A percentile compares a stretch with the other conserved stretches of the same genome.
Conservation (phyloP, 2,329 filamentous ascomycete species). For the Venturia nashicola region DNA sequence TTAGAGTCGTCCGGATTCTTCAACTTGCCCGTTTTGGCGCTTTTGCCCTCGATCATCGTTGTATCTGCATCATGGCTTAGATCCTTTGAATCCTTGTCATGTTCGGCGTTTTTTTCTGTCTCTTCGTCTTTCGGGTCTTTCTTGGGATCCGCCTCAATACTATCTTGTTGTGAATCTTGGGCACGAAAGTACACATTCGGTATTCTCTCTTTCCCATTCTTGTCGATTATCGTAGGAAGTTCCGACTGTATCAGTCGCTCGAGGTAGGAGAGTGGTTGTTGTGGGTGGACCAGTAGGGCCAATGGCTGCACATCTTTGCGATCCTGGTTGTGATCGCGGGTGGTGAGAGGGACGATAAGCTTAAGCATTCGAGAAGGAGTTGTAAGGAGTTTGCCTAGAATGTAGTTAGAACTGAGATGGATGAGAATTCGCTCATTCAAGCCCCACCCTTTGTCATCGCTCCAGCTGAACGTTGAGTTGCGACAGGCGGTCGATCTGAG, state of each 20-base stretch:
- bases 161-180: conserved; percentile 56
- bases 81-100: conserved; percentile 8
- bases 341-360: conserved; percentile 63
- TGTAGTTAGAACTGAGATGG: conserved; percentile 4
- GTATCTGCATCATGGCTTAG: conserved; percentile 9
- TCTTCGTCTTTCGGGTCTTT: conserved; percentile 23
- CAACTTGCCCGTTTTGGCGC: conserved; percentile 15
- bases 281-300: conserved; percentile 74
- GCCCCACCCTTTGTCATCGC: conserved; percentile 52
- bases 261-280: conserved; percentile 83
- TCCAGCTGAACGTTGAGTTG: conserved; percentile 36
- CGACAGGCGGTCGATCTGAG: conserved; percentile 45
- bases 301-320: conserved; percentile 69
- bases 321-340: conserved; percentile 44
- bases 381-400: conserved; percentile 61
- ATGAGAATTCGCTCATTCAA: too few relatives aligned
- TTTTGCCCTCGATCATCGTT: conserved; percentile 19
- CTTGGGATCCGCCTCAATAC: conserved; percentile 21
- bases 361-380: conserved; percentile 73
- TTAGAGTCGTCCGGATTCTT: conserved; percentile 26
- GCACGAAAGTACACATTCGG: conserved; percentile 71
- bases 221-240: conserved; percentile 53
- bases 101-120: conserved; percentile 19
- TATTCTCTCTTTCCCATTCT: conserved; percentile 53
- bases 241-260: conserved; percentile 83